A percentile compares a stretch with the other conserved stretches of the same genome.
phyloP scores from a whole-genome alignment of 225 moss, liverwort and hornwort genomes.

The Polytrichum formosum region DNA sequence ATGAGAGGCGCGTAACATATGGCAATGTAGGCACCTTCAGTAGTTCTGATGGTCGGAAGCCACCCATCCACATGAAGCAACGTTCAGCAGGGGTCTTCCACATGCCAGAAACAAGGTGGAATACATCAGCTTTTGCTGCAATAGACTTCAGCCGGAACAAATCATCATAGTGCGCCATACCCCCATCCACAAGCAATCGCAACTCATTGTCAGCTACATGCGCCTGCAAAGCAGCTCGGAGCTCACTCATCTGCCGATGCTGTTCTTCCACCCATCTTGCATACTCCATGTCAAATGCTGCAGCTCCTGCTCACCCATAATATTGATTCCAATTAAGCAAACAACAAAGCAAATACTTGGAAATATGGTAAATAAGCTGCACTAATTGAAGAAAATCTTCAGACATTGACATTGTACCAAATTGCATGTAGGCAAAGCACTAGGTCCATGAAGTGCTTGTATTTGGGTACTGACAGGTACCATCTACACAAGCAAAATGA shows the following conservation, averaged over 20 bases:
- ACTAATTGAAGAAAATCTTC: too few species aligned
- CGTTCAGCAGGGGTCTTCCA: conserved; percentile 99
- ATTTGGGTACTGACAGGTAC: too few species aligned
- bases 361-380: too few species aligned
- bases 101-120: conserved; percentile 99
- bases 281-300: conserved; percentile 96
- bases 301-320: conserved; percentile 69
- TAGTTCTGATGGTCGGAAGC: conserved; percentile 95
- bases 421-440: too few species aligned
- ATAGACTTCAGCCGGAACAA: conserved; percentile 88
- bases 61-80: conserved; percentile 99
- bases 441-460: too few species aligned
- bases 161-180: conserved; percentile 97
- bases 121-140: conserved; percentile 98
- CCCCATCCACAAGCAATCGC: conserved; percentile 88
- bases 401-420: neutral
- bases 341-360: too few species aligned
- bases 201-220: conserved; percentile 97
- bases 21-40: conserved; percentile 53
- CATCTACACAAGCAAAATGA: too few species aligned
- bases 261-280: conserved; percentile 98
- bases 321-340: conserved; percentile 20
- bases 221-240: conserved; percentile 92
- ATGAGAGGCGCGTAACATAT: too few species aligned
- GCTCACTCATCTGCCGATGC: conserved; percentile 96